These are phyloP conservation scores for Fusarium sp. DNA, from an alignment of 2,329 filamentous ascomycete species.

Conservation along the genomic window DNA sequence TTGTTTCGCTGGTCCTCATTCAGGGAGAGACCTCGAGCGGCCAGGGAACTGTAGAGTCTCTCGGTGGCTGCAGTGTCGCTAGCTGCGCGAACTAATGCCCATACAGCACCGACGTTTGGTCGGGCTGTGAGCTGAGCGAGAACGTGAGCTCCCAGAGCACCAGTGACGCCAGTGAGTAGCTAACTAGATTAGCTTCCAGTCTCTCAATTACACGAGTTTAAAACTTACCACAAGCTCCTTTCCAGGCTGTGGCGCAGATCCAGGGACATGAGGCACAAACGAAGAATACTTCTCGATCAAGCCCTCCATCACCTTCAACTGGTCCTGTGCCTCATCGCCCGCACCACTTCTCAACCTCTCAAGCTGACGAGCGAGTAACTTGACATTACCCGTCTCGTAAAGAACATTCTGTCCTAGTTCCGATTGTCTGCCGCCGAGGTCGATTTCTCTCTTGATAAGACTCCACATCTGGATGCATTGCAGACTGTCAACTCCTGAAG, in stretches of 20 bases:
- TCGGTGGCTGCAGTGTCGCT: conserved; percentile 13
- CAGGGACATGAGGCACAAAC: conserved; percentile 47
- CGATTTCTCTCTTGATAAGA: conserved; percentile 64
- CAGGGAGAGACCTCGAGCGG: conserved; percentile 24
- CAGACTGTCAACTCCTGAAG: conserved; percentile 69
- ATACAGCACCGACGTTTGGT: conserved; percentile 67
- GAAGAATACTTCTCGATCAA: conserved; percentile 57
- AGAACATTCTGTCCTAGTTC: conserved; percentile 68
- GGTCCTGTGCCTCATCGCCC: conserved; percentile 30
- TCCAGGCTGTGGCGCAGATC: conserved; percentile 40
- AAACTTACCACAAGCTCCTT: conserved; percentile 52
- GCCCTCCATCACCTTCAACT: conserved; percentile 51
- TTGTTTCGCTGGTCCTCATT: conserved; percentile 43
- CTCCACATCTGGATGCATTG: conserved; percentile 69
- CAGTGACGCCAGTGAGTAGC: conserved; percentile 72
- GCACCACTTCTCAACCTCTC: conserved; percentile 42
- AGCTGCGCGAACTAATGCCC: conserved; percentile 47
- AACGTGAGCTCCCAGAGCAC: conserved; percentile 70
- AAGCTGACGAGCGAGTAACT: conserved; percentile 39
- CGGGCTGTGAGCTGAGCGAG: conserved; percentile 69
- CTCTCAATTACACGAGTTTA: fast-evolving
- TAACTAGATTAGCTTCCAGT: conserved; percentile 2
- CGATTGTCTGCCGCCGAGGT: conserved; percentile 57
- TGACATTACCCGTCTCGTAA: conserved; percentile 63
- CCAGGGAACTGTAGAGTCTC: conserved; percentile 29